These are phyloP conservation scores for Acanthamoeba culbertsoni DNA, from an alignment of 208 protist genomes.

Conservation along the genomic window DNA sequence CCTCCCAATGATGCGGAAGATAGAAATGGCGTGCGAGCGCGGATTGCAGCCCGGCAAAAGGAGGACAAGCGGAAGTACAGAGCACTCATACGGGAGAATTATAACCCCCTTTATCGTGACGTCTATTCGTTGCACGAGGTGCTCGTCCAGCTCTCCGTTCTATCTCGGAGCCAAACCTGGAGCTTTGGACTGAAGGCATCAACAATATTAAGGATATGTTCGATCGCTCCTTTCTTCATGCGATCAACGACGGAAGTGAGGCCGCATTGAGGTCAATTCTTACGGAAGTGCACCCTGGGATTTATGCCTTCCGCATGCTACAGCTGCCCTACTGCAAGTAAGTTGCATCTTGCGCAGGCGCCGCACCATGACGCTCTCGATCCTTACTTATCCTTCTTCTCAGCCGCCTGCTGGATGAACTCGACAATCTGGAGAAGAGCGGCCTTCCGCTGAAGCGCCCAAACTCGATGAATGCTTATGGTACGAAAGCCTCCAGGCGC, in stretches of 20 bases:
- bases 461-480: conserved; percentile 23
- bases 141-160: neutral
- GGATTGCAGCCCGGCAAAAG: neutral
- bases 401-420: conserved; percentile 18
- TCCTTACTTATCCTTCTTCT: no score
- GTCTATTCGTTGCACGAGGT: neutral
- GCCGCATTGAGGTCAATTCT: neutral
- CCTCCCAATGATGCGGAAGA: neutral
- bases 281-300: neutral
- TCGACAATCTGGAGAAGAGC: conserved; percentile 2
- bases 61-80: neutral
- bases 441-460: conserved; percentile 12
- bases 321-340: neutral
- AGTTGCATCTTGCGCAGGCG: no score
- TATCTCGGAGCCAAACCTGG: neutral
- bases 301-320: conserved; percentile 4
- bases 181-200: neutral
- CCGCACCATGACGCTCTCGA: no score
- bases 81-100: neutral
- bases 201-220: neutral
- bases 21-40: neutral
- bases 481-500: neutral
- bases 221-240: neutral
- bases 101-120: neutral
- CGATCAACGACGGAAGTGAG: neutral